Evolutionary conservation across 208 protist genomes (phyloP).

Genomic region (Phytomonas sp.): DNA sequence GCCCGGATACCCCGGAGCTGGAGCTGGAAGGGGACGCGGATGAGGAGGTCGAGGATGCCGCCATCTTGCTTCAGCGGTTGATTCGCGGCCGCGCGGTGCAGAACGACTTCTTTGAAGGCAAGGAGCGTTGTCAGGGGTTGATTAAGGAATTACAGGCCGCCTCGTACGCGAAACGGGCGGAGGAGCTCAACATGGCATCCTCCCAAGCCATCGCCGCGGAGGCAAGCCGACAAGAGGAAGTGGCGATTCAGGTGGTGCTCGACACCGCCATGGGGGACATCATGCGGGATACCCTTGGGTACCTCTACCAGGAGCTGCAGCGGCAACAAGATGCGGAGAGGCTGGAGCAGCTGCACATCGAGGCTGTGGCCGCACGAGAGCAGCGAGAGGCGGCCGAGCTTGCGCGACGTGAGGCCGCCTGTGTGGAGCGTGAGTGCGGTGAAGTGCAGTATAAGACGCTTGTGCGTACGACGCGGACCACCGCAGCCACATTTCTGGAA

Average conservation of each 20-base stretch:
- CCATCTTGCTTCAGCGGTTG: slow-evolving; percentile 85
- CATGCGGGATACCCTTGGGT: slow-evolving; percentile 76
- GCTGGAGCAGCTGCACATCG: slow-evolving; percentile 40
- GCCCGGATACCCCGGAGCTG: slow-evolving; percentile 85
- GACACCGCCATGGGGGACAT: slow-evolving; percentile 70
- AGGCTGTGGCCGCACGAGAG: slow-evolving; percentile 60
- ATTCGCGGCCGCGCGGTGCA: slow-evolving; percentile 88
- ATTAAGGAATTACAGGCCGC: slow-evolving; percentile 90
- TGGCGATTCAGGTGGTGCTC: slow-evolving; percentile 39
- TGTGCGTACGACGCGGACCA: slow-evolving; percentile 47
- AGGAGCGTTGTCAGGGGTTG: slow-evolving; percentile 86
- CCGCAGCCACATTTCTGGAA: slow-evolving; percentile 60
- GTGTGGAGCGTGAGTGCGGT: slow-evolving; percentile 58
- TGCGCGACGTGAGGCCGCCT: slow-evolving; percentile 48
- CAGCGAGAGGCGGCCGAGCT: slow-evolving; percentile 76
- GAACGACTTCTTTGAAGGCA: slow-evolving; percentile 92
- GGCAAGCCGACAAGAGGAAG: slow-evolving; percentile 29
- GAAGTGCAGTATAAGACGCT: slow-evolving; percentile 65
- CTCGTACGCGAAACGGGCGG: slow-evolving; percentile 73
- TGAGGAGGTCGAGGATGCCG: slow-evolving; percentile 77
- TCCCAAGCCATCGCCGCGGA: slow-evolving; percentile 31
- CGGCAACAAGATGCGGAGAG: slow-evolving; percentile 64
- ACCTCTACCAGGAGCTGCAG: slow-evolving; percentile 74
- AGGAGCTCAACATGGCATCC: slow-evolving; percentile 22
- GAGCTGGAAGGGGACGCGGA: slow-evolving; percentile 76